Conservation (phyloP, 257 asterid species). For the Nicotiana tabacum region DNA sequence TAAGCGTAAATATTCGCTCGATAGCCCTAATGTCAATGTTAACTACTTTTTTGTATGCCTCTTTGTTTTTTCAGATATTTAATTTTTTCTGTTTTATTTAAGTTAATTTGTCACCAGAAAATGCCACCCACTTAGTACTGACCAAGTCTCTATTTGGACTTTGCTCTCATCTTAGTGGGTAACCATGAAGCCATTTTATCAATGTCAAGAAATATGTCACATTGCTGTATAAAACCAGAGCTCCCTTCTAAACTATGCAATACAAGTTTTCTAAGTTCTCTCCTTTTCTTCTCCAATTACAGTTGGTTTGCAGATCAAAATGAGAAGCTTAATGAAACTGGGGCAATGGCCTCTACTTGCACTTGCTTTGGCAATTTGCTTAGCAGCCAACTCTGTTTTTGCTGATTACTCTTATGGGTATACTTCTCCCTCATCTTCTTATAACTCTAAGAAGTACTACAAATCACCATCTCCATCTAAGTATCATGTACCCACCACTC, state of each 20-base stretch:
- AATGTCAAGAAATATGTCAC: neutral
- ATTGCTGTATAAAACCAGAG: conserved; percentile 2
- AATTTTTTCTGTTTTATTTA: neutral
- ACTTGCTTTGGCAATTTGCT: neutral
- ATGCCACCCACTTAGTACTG: neutral
- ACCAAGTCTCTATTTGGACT: neutral
- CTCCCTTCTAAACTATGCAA: neutral
- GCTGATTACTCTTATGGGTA: neutral
- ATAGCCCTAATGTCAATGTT: neutral
- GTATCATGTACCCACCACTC: neutral
- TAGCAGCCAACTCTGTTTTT: conserved; percentile 4
- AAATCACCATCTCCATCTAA: neutral
- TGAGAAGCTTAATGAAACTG: neutral
- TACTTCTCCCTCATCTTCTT: neutral
- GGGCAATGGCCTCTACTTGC: neutral
- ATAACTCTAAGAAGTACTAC: neutral
- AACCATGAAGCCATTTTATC: neutral
- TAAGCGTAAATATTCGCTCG: too few relatives aligned
- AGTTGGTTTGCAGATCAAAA: neutral
- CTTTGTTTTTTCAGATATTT: neutral
- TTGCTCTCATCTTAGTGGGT: neutral
- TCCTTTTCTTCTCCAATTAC: neutral
- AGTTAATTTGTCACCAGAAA: neutral
- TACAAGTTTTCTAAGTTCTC: neutral
- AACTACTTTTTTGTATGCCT: neutral